phyloP scores from a whole-genome alignment of 2,329 filamentous ascomycete species.

The Cercospora sp. region DNA sequence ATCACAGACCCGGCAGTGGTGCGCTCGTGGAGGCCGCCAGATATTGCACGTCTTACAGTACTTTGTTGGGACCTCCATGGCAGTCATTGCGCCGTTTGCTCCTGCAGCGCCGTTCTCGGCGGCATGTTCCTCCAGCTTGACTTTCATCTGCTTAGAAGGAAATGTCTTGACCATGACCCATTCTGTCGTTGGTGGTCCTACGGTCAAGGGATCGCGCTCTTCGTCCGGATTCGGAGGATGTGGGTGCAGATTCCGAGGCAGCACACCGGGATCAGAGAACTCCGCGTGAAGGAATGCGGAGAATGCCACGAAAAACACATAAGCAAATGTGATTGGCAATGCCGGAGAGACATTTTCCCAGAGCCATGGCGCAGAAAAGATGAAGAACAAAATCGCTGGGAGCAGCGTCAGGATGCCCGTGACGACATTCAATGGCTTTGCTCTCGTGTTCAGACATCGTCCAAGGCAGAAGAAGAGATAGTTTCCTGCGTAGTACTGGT shows the following conservation, averaged over 20 bases:
- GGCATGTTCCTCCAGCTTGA: conserved; percentile 16
- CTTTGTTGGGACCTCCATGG: conserved; percentile 97
- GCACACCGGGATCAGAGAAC: conserved; percentile 85
- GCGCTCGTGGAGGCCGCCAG: conserved; percentile 91
- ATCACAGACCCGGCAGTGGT: conserved; percentile 95
- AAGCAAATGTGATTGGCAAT: conserved; percentile 85
- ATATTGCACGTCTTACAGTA: conserved; percentile 98
- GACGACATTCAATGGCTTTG: conserved; percentile 83
- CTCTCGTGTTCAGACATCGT: conserved; percentile 76
- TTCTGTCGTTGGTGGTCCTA: conserved; percentile 84
- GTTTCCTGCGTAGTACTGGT: conserved; percentile 92
- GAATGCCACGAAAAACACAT: conserved; percentile 85
- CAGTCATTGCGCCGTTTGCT: conserved; percentile 54
- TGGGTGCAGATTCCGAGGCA: conserved; percentile 86
- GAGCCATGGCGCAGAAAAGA: conserved; percentile 78
- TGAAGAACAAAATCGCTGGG: conserved; percentile 80
- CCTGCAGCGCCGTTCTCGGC: conserved; percentile 23
- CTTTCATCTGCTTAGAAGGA: conserved; percentile 17
- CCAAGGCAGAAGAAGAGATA: conserved; percentile 86
- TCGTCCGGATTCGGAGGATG: conserved; percentile 75
- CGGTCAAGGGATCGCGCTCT: conserved; percentile 71
- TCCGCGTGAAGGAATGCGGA: conserved; percentile 95
- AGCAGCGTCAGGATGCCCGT: conserved; percentile 79
- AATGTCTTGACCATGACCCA: conserved; percentile 74
- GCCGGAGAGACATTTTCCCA: conserved; percentile 86